Evolutionary conservation across 768 basidiomycete genomes (phyloP).

Genomic region (Kwoniella botswanensis): DNA sequence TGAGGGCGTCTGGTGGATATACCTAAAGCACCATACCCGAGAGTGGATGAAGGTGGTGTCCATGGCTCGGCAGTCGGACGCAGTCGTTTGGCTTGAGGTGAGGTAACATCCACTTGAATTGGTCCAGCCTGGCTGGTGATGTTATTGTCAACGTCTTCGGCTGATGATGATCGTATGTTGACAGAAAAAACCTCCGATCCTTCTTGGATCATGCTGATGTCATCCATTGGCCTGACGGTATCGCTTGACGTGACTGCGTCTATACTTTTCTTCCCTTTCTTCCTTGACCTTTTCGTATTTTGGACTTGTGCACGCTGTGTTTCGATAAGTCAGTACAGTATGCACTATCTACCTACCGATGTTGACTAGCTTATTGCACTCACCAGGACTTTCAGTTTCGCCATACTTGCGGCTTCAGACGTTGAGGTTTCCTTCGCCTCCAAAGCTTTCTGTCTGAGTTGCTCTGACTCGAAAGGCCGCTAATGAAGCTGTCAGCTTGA

Average conservation of each 20-base stretch:
- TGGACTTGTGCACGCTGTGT: neutral
- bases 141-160: neutral
- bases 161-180: neutral
- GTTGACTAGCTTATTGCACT: neutral
- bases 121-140: too few relatives aligned
- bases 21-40: constrained; percentile 9
- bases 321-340: neutral
- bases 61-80: constrained; percentile 9
- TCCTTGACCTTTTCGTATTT: neutral
- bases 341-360: too few relatives aligned
- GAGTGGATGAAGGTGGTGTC: neutral
- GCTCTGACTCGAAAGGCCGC: neutral
- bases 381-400: neutral
- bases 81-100: constrained; percentile 12
- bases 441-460: neutral
- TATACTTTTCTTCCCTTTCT: neutral
- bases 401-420: neutral
- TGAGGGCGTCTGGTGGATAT: neutral
- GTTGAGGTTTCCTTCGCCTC: neutral
- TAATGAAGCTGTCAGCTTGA: neutral
- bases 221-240: neutral
- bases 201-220: neutral
- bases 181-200: neutral
- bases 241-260: neutral
- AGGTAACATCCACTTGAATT: neutral